A percentile compares a stretch with the other conserved stretches of the same genome.
Evolutionary conservation across 129 eudicot genomes (phyloP).

Genomic region (Artemisia argyi): DNA sequence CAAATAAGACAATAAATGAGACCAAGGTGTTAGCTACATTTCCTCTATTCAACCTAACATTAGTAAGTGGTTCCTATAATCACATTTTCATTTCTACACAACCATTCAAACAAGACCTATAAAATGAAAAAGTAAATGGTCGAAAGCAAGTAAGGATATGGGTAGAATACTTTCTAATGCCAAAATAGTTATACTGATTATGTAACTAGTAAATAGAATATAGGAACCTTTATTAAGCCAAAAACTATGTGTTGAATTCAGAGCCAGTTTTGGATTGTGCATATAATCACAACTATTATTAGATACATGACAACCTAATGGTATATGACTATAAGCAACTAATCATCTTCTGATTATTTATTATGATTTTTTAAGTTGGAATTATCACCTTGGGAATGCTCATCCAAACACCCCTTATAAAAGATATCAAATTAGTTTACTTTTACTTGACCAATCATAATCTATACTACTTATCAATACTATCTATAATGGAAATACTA

Average conservation of each 20-base stretch:
- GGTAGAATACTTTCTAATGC: neutral
- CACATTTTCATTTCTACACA: no score
- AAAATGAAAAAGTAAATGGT: neutral
- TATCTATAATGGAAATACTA: no score
- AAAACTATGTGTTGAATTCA: neutral
- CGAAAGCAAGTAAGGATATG: neutral
- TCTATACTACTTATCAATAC: no score
- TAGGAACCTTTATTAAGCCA: no score
- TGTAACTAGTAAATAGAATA: neutral
- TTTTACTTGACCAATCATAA: no score
- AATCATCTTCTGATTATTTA: no score
- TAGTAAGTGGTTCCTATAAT: no score
- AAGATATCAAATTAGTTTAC: no score
- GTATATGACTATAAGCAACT: no score
- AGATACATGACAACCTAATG: no score
- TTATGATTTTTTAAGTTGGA: neutral
- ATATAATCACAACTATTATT: neutral
- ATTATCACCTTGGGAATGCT: neutral
- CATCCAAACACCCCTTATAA: neutral
- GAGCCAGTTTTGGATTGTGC: neutral
- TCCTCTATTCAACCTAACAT: neutral
- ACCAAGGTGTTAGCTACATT: neutral
- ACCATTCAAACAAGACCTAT: no score
- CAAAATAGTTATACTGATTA: neutral
- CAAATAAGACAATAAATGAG: no score